Conservation (phyloP, 169 alveolate genomes). For the Perkinsus chesapeaki region DNA sequence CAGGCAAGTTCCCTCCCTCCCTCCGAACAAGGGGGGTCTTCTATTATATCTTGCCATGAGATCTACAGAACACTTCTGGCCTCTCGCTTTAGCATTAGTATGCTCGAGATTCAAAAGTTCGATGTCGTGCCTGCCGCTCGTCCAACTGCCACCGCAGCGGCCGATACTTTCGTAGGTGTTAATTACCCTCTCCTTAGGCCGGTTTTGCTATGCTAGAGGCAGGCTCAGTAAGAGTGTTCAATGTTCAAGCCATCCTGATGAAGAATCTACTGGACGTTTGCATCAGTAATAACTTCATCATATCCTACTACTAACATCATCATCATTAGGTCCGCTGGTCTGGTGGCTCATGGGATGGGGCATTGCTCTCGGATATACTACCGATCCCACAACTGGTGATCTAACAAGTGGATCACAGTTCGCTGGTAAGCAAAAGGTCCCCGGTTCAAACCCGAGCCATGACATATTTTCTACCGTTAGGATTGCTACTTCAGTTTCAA, state of each 20-base stretch:
- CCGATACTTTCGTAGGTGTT: too few relatives aligned
- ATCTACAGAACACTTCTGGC: too few relatives aligned
- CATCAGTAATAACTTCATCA: background rate
- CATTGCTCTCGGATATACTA: background rate
- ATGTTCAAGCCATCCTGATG: constrained; percentile 16
- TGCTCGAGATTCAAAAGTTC: too few relatives aligned
- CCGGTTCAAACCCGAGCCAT: background rate
- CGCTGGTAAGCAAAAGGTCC: background rate
- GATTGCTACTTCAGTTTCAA: too few relatives aligned
- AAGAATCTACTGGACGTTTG: constrained; percentile 16
- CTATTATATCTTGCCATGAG: background rate
- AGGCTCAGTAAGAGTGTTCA: constrained; percentile 14
- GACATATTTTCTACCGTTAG: too few relatives aligned
- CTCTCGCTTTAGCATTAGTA: too few relatives aligned
- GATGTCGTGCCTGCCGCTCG: too few relatives aligned
- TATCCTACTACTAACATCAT: background rate
- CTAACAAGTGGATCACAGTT: background rate
- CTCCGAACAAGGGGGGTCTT: background rate
- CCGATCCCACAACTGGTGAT: background rate
- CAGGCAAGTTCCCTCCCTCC: background rate
- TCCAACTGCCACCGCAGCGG: too few relatives aligned
- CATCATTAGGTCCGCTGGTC: background rate
- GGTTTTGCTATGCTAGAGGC: constrained; percentile 23
- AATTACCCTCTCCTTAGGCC: constrained; percentile 18
- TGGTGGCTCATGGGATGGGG: background rate